phyloP scores from a whole-genome alignment of 139 green algal species.

The Micractinium sp. region DNA sequence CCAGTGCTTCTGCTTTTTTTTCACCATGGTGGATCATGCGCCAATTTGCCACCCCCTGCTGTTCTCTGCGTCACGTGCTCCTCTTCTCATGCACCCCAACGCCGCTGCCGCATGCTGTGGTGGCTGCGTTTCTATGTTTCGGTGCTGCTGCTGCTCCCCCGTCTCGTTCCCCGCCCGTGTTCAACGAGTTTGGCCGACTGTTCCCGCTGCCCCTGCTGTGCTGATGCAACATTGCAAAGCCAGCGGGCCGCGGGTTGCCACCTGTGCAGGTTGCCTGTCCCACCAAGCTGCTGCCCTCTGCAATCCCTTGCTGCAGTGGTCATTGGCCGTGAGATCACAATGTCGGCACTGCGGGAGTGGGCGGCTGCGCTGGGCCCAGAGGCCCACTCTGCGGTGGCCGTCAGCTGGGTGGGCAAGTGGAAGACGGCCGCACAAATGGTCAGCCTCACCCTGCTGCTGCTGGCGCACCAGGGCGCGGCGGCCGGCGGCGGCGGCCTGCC shows the following conservation, averaged over 20 bases:
- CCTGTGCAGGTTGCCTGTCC: neutral
- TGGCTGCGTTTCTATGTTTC: no score
- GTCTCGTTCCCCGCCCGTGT: no score
- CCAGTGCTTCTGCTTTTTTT: no score
- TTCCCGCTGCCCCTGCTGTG: neutral
- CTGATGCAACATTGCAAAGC: neutral
- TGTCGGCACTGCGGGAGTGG: constrained; percentile 93
- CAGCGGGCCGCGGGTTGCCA: neutral
- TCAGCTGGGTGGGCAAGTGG: constrained; percentile 86
- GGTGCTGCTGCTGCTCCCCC: neutral
- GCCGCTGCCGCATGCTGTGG: no score
- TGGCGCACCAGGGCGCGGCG: constrained; percentile 51
- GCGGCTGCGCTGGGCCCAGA: constrained; percentile 76
- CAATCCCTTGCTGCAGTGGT: constrained; percentile 65
- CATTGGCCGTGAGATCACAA: constrained; percentile 92
- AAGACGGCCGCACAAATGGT: constrained; percentile 90
- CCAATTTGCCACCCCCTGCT: no score
- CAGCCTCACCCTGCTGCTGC: constrained; percentile 64
- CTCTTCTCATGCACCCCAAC: neutral
- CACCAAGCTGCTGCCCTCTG: no score
- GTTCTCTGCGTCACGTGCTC: neutral
- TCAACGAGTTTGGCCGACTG: neutral
- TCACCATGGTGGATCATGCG: no score
- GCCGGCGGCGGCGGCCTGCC: constrained; percentile 5
- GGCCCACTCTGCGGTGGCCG: constrained; percentile 80